These are phyloP conservation scores for Canariomyces notabilis DNA, from an alignment of 2,329 filamentous ascomycete species.

Conservation along the genomic window DNA sequence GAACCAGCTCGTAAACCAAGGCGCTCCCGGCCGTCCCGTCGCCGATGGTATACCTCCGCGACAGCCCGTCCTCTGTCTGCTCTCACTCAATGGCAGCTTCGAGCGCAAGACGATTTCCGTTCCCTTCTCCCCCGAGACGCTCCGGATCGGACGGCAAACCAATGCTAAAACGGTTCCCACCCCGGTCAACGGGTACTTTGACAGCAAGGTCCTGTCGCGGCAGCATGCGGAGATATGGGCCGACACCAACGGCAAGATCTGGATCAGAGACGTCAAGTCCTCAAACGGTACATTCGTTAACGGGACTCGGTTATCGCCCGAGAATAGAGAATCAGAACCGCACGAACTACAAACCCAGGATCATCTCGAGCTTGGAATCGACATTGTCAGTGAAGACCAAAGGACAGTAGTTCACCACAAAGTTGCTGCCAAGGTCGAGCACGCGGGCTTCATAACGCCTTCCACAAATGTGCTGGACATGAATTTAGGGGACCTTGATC, in stretches of 20 bases:
- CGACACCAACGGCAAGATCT: constrained; percentile 78
- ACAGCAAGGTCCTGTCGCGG: constrained; percentile 93
- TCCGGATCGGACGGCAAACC: constrained; percentile 92
- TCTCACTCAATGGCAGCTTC: constrained; percentile 93
- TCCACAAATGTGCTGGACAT: constrained; percentile 77
- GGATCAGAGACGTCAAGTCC: constrained; percentile 95
- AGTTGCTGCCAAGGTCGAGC: constrained; percentile 92
- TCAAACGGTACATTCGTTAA: constrained; percentile 99
- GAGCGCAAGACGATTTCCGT: constrained; percentile 95
- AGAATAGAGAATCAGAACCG: constrained; percentile 94
- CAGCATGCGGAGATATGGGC: constrained; percentile 97
- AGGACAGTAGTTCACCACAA: constrained; percentile 99
- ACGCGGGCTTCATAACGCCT: constrained; percentile 76
- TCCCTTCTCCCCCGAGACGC: constrained; percentile 86
- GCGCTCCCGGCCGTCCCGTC: constrained; percentile 58
- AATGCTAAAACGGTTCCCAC: constrained; percentile 95
- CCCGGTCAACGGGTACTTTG: constrained; percentile 88
- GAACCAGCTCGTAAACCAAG: constrained; percentile 37
- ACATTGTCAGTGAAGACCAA: constrained; percentile 97
- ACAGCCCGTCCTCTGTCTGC: constrained; percentile 75
- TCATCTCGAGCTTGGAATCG: constrained; percentile 90
- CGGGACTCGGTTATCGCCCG: constrained; percentile 78
- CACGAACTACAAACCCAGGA: constrained; percentile 90
- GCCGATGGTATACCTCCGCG: constrained; percentile 53
- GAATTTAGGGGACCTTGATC: constrained; percentile 88